These are phyloP conservation scores for Cyclospora cayetanensis DNA, from an alignment of 169 alveolate genomes.

Conservation along the genomic window DNA sequence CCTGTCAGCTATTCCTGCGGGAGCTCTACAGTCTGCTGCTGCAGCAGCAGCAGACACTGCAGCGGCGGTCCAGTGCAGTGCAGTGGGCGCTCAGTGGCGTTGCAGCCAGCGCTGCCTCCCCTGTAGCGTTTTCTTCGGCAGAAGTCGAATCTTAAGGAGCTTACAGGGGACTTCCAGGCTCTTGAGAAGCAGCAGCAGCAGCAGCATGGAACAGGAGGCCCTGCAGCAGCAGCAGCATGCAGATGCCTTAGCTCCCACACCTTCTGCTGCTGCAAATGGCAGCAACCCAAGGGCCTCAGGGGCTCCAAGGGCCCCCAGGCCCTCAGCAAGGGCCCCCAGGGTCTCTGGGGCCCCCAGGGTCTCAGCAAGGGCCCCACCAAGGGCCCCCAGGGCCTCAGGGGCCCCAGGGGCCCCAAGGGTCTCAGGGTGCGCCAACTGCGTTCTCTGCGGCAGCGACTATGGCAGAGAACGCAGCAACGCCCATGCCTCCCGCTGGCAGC, in stretches of 20 bases:
- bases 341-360: neutral
- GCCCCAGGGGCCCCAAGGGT: neutral
- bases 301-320: neutral
- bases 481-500: neutral
- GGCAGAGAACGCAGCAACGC: neutral
- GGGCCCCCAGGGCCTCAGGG: neutral
- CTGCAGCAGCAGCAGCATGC: conserved; percentile 21
- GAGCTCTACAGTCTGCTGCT: neutral
- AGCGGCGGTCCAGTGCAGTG: neutral
- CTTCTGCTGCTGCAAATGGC: neutral
- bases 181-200: neutral
- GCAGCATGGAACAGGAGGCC: neutral
- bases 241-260: neutral
- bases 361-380: no score
- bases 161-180: no score
- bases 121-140: neutral
- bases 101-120: neutral
- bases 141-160: neutral
- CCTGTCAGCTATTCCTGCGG: neutral
- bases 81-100: no score
- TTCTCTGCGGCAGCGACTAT: neutral
- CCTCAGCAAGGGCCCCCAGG: neutral
- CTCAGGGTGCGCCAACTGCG: neutral
- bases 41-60: neutral
- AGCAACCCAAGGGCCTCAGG: conserved; percentile 13